Evolutionary conservation across 768 basidiomycete species (phyloP).

Genomic region (Trametes villosa): DNA sequence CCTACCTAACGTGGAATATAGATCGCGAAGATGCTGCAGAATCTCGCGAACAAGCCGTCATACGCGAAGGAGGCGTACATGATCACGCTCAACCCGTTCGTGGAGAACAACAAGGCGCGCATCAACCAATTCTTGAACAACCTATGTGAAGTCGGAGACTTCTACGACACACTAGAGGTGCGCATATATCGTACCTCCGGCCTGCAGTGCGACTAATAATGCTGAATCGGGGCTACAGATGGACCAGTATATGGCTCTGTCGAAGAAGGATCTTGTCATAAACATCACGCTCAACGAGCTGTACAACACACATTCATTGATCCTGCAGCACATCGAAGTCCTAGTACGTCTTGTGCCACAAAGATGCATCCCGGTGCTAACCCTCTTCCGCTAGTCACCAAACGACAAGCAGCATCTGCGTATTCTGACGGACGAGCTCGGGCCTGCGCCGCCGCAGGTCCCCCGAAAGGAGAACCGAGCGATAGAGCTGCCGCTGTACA

Average conservation of each 20-base stretch:
- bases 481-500: constrained; percentile 89
- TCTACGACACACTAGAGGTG: constrained; percentile 98
- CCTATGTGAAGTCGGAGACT: constrained; percentile 98
- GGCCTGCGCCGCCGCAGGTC: constrained; percentile 90
- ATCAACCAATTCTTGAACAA: constrained; percentile 98
- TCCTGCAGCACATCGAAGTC: constrained; percentile 93
- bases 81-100: constrained; percentile 98
- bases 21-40: constrained; percentile 99
- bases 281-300: constrained; percentile 98
- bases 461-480: constrained; percentile 98
- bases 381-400: constrained; percentile 64
- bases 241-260: constrained; percentile 99
- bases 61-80: constrained; percentile 99
- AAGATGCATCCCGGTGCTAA: neutral
- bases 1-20: constrained; percentile 34
- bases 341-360: constrained; percentile 62
- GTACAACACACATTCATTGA: constrained; percentile 97
- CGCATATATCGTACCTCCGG: constrained; percentile 18
- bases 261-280: constrained; percentile 98
- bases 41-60: constrained; percentile 97
- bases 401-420: constrained; percentile 98
- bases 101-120: constrained; percentile 96
- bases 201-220: neutral
- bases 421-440: constrained; percentile 95
- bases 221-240: constrained; percentile 58